Conservation (phyloP, 2,329 filamentous ascomycete genomes). For the Apiospora malaysiana region DNA sequence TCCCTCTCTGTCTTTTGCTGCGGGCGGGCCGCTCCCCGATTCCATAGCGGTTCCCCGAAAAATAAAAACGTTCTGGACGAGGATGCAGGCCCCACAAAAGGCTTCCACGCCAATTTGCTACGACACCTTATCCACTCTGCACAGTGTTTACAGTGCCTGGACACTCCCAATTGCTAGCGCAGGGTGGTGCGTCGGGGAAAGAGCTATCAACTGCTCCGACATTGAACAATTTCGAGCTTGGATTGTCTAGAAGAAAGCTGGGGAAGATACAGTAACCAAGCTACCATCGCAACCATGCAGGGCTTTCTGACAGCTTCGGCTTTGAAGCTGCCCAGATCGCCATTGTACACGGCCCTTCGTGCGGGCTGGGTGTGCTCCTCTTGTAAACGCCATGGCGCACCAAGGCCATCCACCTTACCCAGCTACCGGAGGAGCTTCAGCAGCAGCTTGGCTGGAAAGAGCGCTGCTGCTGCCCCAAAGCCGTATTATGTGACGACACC, state of each 20-base stretch:
- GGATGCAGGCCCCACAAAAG: background rate
- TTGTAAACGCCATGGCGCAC: background rate
- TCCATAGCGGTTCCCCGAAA: conserved; percentile 3
- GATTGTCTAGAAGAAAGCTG: background rate
- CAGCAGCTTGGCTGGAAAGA: conserved; percentile 26
- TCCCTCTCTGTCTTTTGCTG: background rate
- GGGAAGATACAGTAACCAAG: background rate
- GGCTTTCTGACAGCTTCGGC: conserved; percentile 15
- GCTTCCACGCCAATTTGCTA: background rate
- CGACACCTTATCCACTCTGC: background rate
- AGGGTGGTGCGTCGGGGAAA: background rate
- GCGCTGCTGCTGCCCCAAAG: conserved; percentile 72
- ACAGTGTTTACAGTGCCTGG: background rate
- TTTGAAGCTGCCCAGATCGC: conserved; percentile 8
- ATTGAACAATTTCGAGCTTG: conserved; percentile 9
- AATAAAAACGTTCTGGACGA: conserved; percentile 9
- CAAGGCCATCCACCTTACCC: background rate
- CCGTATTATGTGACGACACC: conserved; percentile 95
- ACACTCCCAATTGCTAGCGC: background rate
- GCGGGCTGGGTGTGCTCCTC: conserved; percentile 16
- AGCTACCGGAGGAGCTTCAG: conserved; percentile 24
- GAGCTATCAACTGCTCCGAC: background rate
- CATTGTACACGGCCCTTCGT: background rate
- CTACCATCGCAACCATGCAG: conserved; percentile 16
- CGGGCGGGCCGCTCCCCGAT: conserved; percentile 1